Evolutionary conservation across 345 rosid species (phyloP).

Genomic region (Eucalyptus erythrocorys): DNA sequence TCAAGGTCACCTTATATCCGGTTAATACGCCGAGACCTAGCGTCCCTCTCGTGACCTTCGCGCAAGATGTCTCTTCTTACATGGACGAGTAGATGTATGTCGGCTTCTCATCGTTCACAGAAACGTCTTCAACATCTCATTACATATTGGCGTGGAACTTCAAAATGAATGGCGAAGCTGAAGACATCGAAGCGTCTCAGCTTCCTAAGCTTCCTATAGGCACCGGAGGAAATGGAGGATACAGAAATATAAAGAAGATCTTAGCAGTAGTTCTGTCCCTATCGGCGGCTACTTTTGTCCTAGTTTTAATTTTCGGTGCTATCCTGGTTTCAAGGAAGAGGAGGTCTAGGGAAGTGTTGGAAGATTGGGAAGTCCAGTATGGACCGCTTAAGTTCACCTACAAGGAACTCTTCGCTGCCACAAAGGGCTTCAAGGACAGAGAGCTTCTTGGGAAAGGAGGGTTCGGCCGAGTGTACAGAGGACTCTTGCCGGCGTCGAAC

Average conservation of each 20-base stretch:
- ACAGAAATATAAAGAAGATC: background rate
- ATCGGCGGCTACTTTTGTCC: background rate
- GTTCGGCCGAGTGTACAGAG: constrained; percentile 21
- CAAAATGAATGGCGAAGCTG: background rate
- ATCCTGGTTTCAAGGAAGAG: background rate
- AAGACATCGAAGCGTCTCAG: background rate
- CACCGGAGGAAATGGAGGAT: background rate
- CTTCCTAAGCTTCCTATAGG: background rate
- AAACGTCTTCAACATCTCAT: background rate
- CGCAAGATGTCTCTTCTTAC: background rate
- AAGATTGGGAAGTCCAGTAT: background rate
- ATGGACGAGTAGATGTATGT: background rate
- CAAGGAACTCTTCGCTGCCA: constrained; percentile 10
- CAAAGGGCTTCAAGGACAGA: background rate
- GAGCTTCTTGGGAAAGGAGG: constrained; percentile 22
- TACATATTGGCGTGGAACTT: background rate
- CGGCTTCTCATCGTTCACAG: background rate
- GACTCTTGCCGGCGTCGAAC: background rate
- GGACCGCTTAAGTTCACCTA: constrained; percentile 12
- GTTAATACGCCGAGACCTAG: background rate
- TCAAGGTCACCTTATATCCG: background rate
- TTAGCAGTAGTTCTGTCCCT: background rate
- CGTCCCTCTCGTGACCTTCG: background rate
- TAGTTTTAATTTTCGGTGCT: background rate
- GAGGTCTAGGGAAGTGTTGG: background rate